A percentile compares a stretch with the other conserved stretches of the same genome.
phyloP scores from a whole-genome alignment of 768 basidiomycete species.

The Hypsizygus marmoreus region DNA sequence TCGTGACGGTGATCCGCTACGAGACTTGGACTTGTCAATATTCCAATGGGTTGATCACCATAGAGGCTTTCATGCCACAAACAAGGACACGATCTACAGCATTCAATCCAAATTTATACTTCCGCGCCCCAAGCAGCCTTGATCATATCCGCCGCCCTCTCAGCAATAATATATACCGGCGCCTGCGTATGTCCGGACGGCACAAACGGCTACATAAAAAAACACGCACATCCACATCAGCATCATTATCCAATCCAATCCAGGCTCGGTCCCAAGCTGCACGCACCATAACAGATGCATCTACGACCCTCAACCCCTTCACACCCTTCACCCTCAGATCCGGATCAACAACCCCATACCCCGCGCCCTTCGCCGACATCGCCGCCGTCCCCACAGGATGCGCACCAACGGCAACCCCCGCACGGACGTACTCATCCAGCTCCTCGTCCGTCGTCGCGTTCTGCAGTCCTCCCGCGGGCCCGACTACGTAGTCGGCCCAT shows the following conservation, averaged over 20 bases:
- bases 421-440: too few species aligned
- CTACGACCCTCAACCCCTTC: conserved; percentile 8
- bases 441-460: background rate
- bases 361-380: conserved; percentile 2
- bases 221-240: background rate
- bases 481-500: conserved; percentile 6
- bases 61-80: too few species aligned
- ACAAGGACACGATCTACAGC: too few species aligned
- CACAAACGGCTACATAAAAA: conserved; percentile 3
- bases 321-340: conserved; percentile 8
- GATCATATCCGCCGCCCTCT: conserved; percentile 9
- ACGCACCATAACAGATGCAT: conserved; percentile 12
- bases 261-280: too few species aligned
- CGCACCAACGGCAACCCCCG: too few species aligned
- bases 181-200: conserved; percentile 5
- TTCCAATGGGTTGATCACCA: too few species aligned
- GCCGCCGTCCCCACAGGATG: conserved; percentile 3
- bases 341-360: conserved; percentile 9
- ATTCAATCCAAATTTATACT: too few species aligned
- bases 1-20: too few species aligned
- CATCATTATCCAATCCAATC: background rate
- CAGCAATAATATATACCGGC: conserved; percentile 8
- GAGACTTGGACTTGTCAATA: too few species aligned
- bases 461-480: background rate
- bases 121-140: too few species aligned